phyloP scores from a whole-genome alignment of 2,329 filamentous ascomycete species.

The Aspergillus unguis region DNA sequence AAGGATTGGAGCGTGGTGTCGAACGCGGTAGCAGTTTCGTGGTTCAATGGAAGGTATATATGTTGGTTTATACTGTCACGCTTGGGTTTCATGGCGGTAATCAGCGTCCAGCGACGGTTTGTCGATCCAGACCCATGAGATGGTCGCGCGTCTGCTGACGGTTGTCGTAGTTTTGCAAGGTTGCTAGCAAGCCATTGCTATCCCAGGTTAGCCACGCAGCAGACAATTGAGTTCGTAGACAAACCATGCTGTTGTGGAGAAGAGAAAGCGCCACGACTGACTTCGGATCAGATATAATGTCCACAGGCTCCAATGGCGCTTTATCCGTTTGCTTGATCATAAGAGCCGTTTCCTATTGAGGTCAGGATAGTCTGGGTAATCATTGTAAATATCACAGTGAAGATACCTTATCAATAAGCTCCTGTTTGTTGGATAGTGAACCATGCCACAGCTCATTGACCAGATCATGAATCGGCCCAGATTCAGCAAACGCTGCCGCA shows the following conservation, averaged over 20 bases:
- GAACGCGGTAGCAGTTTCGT: conserved; percentile 80
- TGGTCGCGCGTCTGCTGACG: conserved; percentile 55
- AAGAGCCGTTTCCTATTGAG: conserved; percentile 50
- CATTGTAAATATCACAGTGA: not conserved
- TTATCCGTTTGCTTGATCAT: conserved; percentile 55
- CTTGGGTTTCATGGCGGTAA: conserved; percentile 59
- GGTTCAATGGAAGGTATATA: conserved; percentile 82
- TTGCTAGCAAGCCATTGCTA: conserved; percentile 86
- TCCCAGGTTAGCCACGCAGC: conserved; percentile 14
- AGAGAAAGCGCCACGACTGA: conserved; percentile 80
- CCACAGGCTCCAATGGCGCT: conserved; percentile 65
- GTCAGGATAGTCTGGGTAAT: conserved; percentile 14
- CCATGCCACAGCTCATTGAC: conserved; percentile 65
- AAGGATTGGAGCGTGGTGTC: conserved; percentile 83
- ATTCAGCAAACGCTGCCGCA: conserved; percentile 63
- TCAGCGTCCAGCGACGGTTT: conserved; percentile 77
- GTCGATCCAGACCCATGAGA: conserved; percentile 48
- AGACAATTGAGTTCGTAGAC: conserved; percentile 8
- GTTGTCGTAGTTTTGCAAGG: conserved; percentile 74
- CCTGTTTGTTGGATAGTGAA: conserved; percentile 47
- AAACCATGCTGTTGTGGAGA: conserved; percentile 85
- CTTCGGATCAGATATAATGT: conserved; percentile 87
- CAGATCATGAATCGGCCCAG: conserved; percentile 68
- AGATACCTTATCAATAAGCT: conserved; percentile 59
- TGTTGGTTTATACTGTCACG: conserved; percentile 58